Evolutionary conservation across 2,329 filamentous ascomycete genomes (phyloP).

Genomic region (Ramichloridium luteum): DNA sequence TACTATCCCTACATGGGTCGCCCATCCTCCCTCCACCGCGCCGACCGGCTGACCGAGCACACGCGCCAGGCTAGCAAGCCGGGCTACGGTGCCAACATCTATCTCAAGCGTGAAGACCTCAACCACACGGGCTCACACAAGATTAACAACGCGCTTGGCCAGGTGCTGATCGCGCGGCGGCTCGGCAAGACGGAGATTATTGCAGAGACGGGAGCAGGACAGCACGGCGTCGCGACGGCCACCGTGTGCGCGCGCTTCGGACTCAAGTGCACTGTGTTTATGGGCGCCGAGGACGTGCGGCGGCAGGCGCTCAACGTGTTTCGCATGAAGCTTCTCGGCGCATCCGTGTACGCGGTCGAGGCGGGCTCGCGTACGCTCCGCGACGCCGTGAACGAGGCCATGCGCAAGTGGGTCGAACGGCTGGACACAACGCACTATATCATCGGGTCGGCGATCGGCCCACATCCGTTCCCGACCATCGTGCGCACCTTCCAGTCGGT

Average conservation of each 20-base stretch:
- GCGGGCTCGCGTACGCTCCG: conserved; percentile 59
- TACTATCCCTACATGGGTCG: conserved; percentile 98
- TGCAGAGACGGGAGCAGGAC: conserved; percentile 91
- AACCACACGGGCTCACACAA: conserved; percentile 98
- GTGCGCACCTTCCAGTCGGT: conserved; percentile 96
- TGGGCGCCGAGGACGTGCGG: conserved; percentile 95
- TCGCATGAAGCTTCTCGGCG: conserved; percentile 91
- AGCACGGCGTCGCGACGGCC: conserved; percentile 94
- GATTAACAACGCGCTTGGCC: conserved; percentile 96
- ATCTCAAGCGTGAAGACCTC: conserved; percentile 92
- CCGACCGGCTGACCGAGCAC: conserved; percentile 68
- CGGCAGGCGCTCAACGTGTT: conserved; percentile 96
- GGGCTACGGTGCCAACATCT: conserved; percentile 88
- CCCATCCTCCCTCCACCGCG: conserved; percentile 80
- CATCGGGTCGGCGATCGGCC: conserved; percentile 92
- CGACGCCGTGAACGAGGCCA: conserved; percentile 78
- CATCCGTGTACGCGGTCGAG: conserved; percentile 84
- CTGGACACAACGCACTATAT: conserved; percentile 96
- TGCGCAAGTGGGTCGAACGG: conserved; percentile 86
- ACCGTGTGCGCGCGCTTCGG: conserved; percentile 97
- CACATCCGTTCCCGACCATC: conserved; percentile 95
- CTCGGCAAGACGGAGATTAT: conserved; percentile 96
- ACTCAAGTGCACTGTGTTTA: conserved; percentile 96
- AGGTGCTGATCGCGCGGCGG: conserved; percentile 72
- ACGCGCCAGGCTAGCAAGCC: conserved; percentile 16